Base-by-base conservation (phyloP, 805 yeast species). In the Citeromyces nyonsensis region DNA sequence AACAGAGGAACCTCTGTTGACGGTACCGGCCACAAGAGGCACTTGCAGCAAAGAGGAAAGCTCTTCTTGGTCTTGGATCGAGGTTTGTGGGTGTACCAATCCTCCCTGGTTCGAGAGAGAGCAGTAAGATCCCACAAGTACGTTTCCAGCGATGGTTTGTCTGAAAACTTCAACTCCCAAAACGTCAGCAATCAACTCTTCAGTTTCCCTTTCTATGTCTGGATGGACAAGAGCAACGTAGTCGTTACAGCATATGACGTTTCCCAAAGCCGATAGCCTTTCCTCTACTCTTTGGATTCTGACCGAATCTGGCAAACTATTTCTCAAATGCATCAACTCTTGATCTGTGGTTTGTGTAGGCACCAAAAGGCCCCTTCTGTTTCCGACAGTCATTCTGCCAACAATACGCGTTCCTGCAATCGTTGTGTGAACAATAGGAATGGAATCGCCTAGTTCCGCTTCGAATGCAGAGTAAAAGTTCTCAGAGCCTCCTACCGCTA, bases 221-320 rank as follows among this genome's bases (percentile, higher is more conserved):
- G 99, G 99, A 58, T 91, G 99, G 34, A 91, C 98, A 42, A 91
- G 69, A 3, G 99, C 99, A 46, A 93, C 99, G 54, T 91, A 91
- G 57, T 91, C 99, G 58, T 91, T 91, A 62, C 97, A 88, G 60
- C 97, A 88, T 49, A 91, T 85, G 40, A 91, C 98, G 47, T 91
- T 91, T 47, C 99, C 99, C 43, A 91, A 63, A 10, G 99, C 98
- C 33, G 95, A 81, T 40, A 91, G 65, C 53, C 98, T 75, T 63
- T 91, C 99, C 60, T 91, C 99, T 26, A 93, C 95, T 56, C 99
- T 74, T 62, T 91, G 98, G 47, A 91, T 85, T 59, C 81, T 86
- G 44, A 91, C 95, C 33, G 76, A 58, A 49, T 91, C 99, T 10
- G 99, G 99, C 45, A 91, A 70, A 41, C 94, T 75, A 63, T 91